These are phyloP conservation scores for Aspergillus cristatus DNA, from an alignment of 495 filamentous ascomycete genomes.

Conservation along the genomic window DNA sequence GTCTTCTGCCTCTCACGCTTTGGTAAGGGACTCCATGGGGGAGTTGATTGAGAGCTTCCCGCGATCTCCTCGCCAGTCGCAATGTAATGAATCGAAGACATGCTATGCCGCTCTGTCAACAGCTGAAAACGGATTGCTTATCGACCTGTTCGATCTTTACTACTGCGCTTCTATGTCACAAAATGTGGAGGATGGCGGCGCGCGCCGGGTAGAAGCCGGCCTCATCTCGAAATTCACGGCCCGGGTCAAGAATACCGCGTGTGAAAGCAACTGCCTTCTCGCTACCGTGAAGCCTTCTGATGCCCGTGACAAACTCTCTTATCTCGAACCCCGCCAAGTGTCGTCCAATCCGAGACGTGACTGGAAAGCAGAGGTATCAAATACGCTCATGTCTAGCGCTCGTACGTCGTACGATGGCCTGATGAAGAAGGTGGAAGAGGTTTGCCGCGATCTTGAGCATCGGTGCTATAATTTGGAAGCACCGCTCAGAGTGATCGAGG, in stretches of 20 bases:
- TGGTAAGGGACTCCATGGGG: slow-evolving; percentile 8
- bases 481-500: slow-evolving; percentile 36
- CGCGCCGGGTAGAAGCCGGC: background rate
- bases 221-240: slow-evolving; percentile 9
- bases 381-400: slow-evolving; percentile 26
- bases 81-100: slow-evolving; percentile 12
- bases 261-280: slow-evolving; percentile 11
- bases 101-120: slow-evolving; percentile 14
- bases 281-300: slow-evolving; percentile 6
- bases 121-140: slow-evolving; percentile 23
- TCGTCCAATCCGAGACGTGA: slow-evolving; percentile 18
- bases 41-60: slow-evolving; percentile 17
- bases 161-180: slow-evolving; percentile 11
- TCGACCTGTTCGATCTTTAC: slow-evolving; percentile 21
- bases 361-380: slow-evolving; percentile 36
- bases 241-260: slow-evolving; percentile 7
- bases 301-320: slow-evolving; percentile 3
- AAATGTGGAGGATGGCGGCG: slow-evolving; percentile 2
- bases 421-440: slow-evolving; percentile 37
- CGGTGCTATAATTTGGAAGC: slow-evolving; percentile 42
- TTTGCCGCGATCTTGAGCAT: slow-evolving; percentile 47
- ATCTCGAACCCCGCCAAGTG: slow-evolving; percentile 7
- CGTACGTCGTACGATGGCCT: slow-evolving; percentile 28
- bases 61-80: slow-evolving; percentile 2
- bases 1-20: background rate